A percentile compares a stretch with the other conserved stretches of the same genome.
Conservation (phyloP, 1,139 yeast genomes). For the Sugiyamaella castrensis region DNA sequence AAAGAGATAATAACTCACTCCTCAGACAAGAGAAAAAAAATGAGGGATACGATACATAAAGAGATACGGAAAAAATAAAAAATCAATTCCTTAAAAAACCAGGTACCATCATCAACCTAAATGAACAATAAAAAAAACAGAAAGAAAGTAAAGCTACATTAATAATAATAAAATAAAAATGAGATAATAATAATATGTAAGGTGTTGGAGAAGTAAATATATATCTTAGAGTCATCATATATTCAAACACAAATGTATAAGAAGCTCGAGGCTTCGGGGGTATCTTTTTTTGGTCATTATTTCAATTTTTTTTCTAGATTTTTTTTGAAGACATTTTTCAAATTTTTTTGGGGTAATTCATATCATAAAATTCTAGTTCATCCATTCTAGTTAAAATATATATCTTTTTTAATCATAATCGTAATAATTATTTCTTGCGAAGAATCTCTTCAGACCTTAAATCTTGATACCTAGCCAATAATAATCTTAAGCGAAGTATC, state of each 20-base stretch:
- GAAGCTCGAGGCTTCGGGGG: not conserved
- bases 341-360: not conserved
- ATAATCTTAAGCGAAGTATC: slow-evolving; percentile 26
- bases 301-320: not conserved
- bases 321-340: not conserved
- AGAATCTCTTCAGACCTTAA: not conserved
- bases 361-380: not conserved
- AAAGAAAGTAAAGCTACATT: not conserved
- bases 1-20: too few relatives aligned
- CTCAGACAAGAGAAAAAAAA: too few relatives aligned
- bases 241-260: not conserved
- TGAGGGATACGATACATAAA: too few relatives aligned
- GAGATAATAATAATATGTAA: not conserved
- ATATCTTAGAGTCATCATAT: not conserved
- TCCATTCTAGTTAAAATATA: not conserved
- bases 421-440: not conserved
- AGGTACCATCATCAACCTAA: too few relatives aligned
- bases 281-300: slow-evolving; percentile 1
- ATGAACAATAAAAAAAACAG: too few relatives aligned
- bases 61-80: too few relatives aligned
- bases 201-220: not conserved
- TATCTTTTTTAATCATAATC: not conserved
- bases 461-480: slow-evolving; percentile 7
- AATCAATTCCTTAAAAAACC: too few relatives aligned
- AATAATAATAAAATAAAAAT: not conserved